Conservation (phyloP, 306 rosid species). For the Corylus americana region DNA sequence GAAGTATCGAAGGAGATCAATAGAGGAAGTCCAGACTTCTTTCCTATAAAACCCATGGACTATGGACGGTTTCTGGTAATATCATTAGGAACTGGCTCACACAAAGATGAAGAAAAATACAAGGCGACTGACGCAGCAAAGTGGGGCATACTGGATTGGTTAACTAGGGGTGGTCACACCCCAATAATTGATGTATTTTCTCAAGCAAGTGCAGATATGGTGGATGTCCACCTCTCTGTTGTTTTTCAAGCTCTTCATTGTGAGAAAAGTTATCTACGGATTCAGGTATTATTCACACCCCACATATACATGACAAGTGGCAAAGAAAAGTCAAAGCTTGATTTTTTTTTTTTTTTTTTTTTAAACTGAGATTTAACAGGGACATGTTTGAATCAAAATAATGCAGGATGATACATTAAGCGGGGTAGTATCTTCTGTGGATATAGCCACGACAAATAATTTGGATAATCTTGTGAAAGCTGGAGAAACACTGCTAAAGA, state of each 20-base stretch:
- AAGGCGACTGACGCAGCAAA: constrained; percentile 42
- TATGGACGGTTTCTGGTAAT: constrained; percentile 46
- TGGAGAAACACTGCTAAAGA: constrained; percentile 52
- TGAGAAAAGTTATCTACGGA: constrained; percentile 49
- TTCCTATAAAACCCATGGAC: constrained; percentile 32
- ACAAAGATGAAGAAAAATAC: constrained; percentile 41
- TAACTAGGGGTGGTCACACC: constrained; percentile 37
- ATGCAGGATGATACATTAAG: constrained; percentile 56
- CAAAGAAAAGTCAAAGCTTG: neutral
- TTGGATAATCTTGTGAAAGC: constrained; percentile 44
- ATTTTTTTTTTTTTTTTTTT: neutral
- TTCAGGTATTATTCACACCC: constrained; percentile 35
- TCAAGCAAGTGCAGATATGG: constrained; percentile 54
- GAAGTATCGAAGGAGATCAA: constrained; percentile 49
- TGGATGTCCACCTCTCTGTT: constrained; percentile 48
- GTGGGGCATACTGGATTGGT: constrained; percentile 67
- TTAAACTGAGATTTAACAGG: neutral
- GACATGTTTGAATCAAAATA: neutral
- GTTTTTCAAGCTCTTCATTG: constrained; percentile 47
- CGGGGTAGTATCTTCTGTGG: constrained; percentile 46
- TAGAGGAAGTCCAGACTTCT: constrained; percentile 25
- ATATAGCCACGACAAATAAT: constrained; percentile 52
- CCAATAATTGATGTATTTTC: constrained; percentile 48
- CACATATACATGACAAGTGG: neutral
- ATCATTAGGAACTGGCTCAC: constrained; percentile 63